Evolutionary conservation across 805 yeast species (phyloP).

Genomic region (Spathaspora sp.): DNA sequence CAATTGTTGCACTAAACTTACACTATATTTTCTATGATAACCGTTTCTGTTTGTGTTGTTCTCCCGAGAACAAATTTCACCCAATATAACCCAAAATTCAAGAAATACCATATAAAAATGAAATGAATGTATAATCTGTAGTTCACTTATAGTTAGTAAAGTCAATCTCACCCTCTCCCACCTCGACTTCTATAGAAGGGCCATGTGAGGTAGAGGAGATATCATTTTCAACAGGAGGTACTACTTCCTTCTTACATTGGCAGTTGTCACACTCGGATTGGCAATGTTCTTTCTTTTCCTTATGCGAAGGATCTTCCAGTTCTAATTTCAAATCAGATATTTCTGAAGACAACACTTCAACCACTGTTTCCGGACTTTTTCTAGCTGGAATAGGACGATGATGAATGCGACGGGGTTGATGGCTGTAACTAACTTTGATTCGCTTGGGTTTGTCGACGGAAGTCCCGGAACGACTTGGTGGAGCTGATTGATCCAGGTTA

Average conservation of each 20-base stretch:
- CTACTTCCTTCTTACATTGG: conserved; percentile 1
- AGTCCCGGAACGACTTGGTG: background rate
- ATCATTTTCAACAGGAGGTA: background rate
- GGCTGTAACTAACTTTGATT: background rate
- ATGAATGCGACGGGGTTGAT: background rate
- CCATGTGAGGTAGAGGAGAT: background rate
- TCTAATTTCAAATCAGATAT: background rate
- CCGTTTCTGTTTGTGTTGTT: background rate
- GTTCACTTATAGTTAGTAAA: conserved; percentile 4
- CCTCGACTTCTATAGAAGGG: conserved; percentile 4
- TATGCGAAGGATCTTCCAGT: background rate
- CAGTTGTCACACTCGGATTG: conserved; percentile 1
- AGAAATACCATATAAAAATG: background rate
- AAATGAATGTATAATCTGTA: background rate
- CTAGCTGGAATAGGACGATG: background rate
- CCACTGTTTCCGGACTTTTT: background rate
- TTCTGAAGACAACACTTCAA: background rate
- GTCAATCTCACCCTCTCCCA: conserved; percentile 8
- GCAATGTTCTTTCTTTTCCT: background rate
- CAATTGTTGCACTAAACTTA: background rate
- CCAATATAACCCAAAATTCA: background rate
- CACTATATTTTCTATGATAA: background rate
- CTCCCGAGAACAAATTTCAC: background rate
- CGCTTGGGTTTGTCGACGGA: background rate
- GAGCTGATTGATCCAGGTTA: background rate